A percentile compares a stretch with the other conserved stretches of the same genome.
Evolutionary conservation across 2,329 filamentous ascomycete genomes (phyloP).

Genomic region (Aspergillus fischeri): DNA sequence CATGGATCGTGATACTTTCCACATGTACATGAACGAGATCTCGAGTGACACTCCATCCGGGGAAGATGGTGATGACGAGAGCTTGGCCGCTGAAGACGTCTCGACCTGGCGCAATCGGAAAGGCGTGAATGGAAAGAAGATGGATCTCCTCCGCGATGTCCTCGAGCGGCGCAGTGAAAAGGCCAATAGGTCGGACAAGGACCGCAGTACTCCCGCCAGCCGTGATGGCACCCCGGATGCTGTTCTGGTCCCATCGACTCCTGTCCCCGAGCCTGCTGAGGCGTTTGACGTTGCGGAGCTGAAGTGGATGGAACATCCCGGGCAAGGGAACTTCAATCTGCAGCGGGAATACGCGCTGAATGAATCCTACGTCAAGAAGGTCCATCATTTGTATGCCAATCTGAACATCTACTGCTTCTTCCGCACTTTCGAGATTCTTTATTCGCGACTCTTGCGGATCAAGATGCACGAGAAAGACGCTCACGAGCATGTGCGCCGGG

Average conservation of each 20-base stretch:
- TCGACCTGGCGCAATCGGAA: constrained; percentile 65
- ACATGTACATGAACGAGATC: constrained; percentile 63
- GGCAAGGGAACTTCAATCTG: constrained; percentile 55
- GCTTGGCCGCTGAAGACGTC: constrained; percentile 62
- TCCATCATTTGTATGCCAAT: constrained; percentile 89
- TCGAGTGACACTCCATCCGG: constrained; percentile 69
- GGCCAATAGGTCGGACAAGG: constrained; percentile 67
- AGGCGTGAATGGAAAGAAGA: constrained; percentile 63
- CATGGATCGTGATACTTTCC: constrained; percentile 65
- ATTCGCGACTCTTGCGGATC: constrained; percentile 75
- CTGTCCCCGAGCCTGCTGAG: constrained; percentile 52
- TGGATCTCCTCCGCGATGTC: constrained; percentile 75
- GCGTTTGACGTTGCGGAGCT: constrained; percentile 45
- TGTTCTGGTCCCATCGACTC: constrained; percentile 35
- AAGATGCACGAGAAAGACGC: constrained; percentile 76
- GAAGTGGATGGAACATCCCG: constrained; percentile 60
- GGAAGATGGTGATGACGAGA: constrained; percentile 72
- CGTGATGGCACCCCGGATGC: constrained; percentile 86
- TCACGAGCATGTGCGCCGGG: constrained; percentile 66
- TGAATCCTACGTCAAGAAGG: constrained; percentile 72
- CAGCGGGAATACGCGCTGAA: constrained; percentile 67
- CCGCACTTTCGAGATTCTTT: constrained; percentile 86
- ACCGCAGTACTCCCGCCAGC: constrained; percentile 73
- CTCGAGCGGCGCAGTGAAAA: constrained; percentile 74
- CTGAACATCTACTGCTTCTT: constrained; percentile 92